phyloP scores from a whole-genome alignment of 352 stramenopile genomes.

The Globisporangium apiculatum region DNA sequence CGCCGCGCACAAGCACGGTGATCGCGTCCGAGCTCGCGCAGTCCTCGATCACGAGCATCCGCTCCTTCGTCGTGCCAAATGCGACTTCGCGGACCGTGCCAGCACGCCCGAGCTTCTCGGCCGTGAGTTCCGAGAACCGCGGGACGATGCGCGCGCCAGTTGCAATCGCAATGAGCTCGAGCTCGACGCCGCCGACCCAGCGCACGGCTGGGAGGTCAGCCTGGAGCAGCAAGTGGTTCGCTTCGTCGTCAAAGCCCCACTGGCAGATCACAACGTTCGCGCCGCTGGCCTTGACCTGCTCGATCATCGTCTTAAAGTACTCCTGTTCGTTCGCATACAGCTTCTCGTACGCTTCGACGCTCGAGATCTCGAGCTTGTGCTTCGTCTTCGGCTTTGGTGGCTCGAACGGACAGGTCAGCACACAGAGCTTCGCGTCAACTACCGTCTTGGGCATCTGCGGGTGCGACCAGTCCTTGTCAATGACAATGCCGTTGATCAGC shows the following conservation, averaged over 20 bases:
- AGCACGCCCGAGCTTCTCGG: slow-evolving; percentile 95
- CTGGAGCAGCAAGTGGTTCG: slow-evolving; percentile 98
- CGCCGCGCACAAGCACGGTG: slow-evolving; percentile 97
- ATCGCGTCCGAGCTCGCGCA: slow-evolving; percentile 97
- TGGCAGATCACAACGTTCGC: slow-evolving; percentile 99
- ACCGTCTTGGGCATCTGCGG: slow-evolving; percentile 98
- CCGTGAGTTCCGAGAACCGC: slow-evolving; percentile 95
- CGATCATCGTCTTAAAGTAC: slow-evolving; percentile 99
- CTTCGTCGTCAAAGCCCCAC: slow-evolving; percentile 99
- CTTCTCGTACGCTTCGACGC: slow-evolving; percentile 95
- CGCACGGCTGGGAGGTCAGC: slow-evolving; percentile 96
- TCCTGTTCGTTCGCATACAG: slow-evolving; percentile 97
- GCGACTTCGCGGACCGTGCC: slow-evolving; percentile 94
- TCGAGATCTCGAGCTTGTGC: slow-evolving; percentile 99
- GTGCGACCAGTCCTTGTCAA: slow-evolving; percentile 99
- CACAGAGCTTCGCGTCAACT: slow-evolving; percentile 97
- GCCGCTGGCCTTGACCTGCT: slow-evolving; percentile 98
- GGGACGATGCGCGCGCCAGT: slow-evolving; percentile 98
- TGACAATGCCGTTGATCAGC: slow-evolving; percentile 98
- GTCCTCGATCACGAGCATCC: slow-evolving; percentile 99
- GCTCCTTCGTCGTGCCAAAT: slow-evolving; percentile 97
- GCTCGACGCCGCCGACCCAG: slow-evolving; percentile 99
- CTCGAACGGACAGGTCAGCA: slow-evolving; percentile 99
- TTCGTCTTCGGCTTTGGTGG: slow-evolving; percentile 99
- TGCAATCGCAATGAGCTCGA: slow-evolving; percentile 99